Conservation (phyloP, 179 eudicot species). For the Silene coronaria region DNA sequence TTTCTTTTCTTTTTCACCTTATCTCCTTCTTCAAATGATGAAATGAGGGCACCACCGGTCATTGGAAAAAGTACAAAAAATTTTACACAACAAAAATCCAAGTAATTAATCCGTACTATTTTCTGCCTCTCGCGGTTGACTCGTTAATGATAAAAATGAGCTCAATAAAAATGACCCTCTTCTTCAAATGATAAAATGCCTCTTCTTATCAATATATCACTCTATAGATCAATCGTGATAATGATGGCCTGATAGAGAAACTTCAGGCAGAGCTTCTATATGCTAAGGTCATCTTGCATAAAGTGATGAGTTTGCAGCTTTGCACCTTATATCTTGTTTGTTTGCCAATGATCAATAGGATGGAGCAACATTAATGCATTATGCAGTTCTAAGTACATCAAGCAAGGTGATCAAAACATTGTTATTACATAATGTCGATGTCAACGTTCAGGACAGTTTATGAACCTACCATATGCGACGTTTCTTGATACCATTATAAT, state of each 20-base stretch:
- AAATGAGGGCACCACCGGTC: no score
- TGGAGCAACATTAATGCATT: constrained; percentile 93
- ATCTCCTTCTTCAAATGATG: no score
- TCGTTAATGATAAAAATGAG: no score
- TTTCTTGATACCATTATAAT: not conserved
- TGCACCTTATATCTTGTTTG: constrained; percentile 21
- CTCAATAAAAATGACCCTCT: no score
- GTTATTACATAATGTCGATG: constrained; percentile 69
- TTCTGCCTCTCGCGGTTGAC: no score
- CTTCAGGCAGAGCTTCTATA: constrained; percentile 79
- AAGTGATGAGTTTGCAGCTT: not conserved
- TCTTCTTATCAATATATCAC: constrained; percentile 4
- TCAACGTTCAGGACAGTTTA: constrained; percentile 82
- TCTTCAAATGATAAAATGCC: no score
- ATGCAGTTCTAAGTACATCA: constrained; percentile 78
- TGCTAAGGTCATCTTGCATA: constrained; percentile 2
- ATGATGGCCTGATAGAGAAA: constrained; percentile 81
- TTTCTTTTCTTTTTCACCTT: no score
- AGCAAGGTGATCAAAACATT: constrained; percentile 69
- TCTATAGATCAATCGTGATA: constrained; percentile 85
- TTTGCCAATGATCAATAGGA: constrained; percentile 38
- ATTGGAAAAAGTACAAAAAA: no score
- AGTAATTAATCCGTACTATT: no score
- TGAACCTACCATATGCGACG: constrained; percentile 2
- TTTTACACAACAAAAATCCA: no score